A percentile compares a stretch with the other conserved stretches of the same genome.
phyloP scores from a whole-genome alignment of 441 rosid genomes.

The Gossypium trilobum region DNA sequence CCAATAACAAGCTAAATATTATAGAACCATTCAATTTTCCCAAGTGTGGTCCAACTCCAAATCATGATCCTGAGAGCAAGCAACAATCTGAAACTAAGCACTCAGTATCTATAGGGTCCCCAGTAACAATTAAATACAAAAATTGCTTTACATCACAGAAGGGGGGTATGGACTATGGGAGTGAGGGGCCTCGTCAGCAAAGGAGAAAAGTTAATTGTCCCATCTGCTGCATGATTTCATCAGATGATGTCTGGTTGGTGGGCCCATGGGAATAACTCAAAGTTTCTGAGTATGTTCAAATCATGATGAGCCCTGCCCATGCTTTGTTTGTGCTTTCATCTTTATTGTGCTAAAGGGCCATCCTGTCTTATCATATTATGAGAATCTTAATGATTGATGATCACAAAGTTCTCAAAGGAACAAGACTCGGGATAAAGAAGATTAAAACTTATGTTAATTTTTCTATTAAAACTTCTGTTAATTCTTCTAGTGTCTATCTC shows the following conservation, averaged over 20 bases:
- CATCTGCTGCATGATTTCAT: constrained; percentile 2
- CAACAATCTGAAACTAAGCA: neutral
- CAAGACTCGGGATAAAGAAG: neutral
- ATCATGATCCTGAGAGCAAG: neutral
- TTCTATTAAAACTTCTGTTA: neutral
- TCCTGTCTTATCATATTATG: neutral
- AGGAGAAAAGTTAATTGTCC: neutral
- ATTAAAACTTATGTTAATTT: neutral
- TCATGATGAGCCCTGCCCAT: constrained; percentile 4
- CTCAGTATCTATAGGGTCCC: neutral
- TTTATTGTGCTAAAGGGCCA: neutral
- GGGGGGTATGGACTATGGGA: neutral
- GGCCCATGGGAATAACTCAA: neutral
- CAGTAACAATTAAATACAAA: constrained; percentile 11
- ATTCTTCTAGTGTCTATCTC: neutral
- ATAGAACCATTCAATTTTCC: neutral
- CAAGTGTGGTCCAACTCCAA: constrained; percentile 6
- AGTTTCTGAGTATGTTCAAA: neutral
- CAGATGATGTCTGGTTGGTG: constrained; percentile 2
- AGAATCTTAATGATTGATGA: neutral
- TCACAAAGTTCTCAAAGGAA: neutral
- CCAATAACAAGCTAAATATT: neutral
- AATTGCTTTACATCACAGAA: constrained; percentile 10
- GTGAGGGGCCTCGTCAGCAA: neutral
- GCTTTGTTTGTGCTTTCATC: neutral